Evolutionary conservation across 2,329 filamentous ascomycete species (phyloP).

Genomic region (Ophiostoma populinum): DNA sequence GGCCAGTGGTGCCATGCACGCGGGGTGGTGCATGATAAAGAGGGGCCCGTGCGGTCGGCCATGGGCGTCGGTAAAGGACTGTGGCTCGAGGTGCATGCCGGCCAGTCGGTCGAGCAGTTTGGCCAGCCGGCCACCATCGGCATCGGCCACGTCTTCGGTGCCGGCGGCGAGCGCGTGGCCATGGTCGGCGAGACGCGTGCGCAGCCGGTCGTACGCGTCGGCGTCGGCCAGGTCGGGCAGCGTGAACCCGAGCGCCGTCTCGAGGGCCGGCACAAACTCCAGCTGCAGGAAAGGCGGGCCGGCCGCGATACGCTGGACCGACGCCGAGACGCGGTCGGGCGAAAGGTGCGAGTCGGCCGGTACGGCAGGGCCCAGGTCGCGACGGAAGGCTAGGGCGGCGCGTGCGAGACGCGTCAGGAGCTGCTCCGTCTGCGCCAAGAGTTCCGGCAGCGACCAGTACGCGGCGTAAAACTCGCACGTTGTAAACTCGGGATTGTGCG

Average conservation of each 20-base stretch:
- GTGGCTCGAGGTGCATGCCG: constrained; percentile 57
- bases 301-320: constrained; percentile 3
- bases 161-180: constrained; percentile 36
- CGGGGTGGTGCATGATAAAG: constrained; percentile 80
- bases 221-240: constrained; percentile 44
- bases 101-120: constrained; percentile 69
- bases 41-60: constrained; percentile 35
- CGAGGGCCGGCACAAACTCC: constrained; percentile 68
- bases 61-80: constrained; percentile 32
- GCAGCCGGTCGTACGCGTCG: constrained; percentile 41
- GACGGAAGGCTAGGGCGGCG: constrained; percentile 21
- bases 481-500: constrained; percentile 93
- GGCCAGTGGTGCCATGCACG: constrained; percentile 76
- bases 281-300: constrained; percentile 42
- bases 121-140: constrained; percentile 42
- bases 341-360: constrained; percentile 7
- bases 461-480: constrained; percentile 95
- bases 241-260: constrained; percentile 44
- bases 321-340: constrained; percentile 8
- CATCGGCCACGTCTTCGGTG: constrained; percentile 35
- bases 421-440: constrained; percentile 61
- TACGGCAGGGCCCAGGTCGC: background rate
- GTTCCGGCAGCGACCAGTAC: constrained; percentile 56
- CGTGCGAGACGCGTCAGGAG: constrained; percentile 38
- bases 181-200: constrained; percentile 18